Percentiles rank a stretch among this genome's conserved stretches.
phyloP scores from a whole-genome alignment of 169 alveolate species.

The Plasmodium ovale region DNA sequence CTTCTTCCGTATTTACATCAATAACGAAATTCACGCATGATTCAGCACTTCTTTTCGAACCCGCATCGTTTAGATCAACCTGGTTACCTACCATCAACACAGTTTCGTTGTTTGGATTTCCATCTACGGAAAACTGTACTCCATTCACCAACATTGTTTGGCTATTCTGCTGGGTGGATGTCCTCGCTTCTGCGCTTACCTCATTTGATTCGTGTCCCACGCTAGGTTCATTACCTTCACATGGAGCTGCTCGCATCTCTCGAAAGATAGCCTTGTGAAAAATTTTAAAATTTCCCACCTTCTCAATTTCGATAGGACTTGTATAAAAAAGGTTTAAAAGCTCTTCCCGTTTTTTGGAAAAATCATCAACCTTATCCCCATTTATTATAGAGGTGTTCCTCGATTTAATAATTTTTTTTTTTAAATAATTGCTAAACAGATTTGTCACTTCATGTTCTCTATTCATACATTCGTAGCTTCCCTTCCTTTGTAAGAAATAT shows the following conservation, averaged over 20 bases:
- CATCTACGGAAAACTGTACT: neutral
- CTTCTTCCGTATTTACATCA: neutral
- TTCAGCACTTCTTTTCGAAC: neutral
- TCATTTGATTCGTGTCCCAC: neutral
- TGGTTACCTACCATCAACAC: neutral
- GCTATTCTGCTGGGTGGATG: neutral
- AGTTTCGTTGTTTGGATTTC: neutral
- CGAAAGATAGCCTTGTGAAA: conserved; percentile 20
- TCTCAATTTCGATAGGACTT: conserved; percentile 54
- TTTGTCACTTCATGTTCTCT: conserved; percentile 15
- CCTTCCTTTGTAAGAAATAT: neutral
- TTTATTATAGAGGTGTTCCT: conserved; percentile 22
- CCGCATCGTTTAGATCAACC: neutral
- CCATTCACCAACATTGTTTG: neutral
- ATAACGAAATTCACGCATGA: conserved; percentile 22
- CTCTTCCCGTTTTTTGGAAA: conserved; percentile 10
- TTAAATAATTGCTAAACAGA: conserved; percentile 26
- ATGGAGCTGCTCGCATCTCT: neutral
- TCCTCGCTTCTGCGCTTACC: neutral
- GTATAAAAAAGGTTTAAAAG: conserved; percentile 25
- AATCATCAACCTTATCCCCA: conserved; percentile 1
- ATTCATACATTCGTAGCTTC: conserved; percentile 17
- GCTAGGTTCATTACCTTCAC: too few relatives aligned
- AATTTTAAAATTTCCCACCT: conserved; percentile 33
- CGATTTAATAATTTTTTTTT: conserved; percentile 41